A percentile compares a stretch with the other conserved stretches of the same genome.
Evolutionary conservation across 2,329 filamentous ascomycete species (phyloP).

Genomic region (Ascochyta lentis): DNA sequence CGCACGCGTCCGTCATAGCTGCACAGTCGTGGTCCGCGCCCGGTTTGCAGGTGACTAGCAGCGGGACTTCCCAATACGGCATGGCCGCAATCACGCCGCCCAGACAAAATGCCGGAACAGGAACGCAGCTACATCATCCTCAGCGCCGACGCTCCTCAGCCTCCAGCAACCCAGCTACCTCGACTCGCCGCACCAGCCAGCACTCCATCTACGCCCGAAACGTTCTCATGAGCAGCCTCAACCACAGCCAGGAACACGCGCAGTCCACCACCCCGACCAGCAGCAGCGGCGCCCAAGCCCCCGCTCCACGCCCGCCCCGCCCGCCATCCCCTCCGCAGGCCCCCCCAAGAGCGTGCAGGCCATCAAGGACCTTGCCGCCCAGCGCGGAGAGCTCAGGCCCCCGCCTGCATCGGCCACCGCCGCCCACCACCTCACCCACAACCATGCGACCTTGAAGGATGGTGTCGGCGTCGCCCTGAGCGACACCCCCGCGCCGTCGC

Average conservation of each 20-base stretch:
- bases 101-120: constrained; percentile 11
- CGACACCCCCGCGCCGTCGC: constrained; percentile 69
- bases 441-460: constrained; percentile 36
- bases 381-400: constrained; percentile 43
- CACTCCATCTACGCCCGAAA: constrained; percentile 59
- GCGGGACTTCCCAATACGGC: constrained; percentile 6
- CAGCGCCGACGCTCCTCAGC: constrained; percentile 30
- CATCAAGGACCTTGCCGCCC: constrained; percentile 31
- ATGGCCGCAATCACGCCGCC: constrained; percentile 26
- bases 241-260: constrained; percentile 30
- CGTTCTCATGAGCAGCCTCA: constrained; percentile 57
- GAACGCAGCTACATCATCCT: constrained; percentile 23
- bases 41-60: constrained; percentile 6
- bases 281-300: constrained; percentile 25
- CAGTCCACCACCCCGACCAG: constrained; percentile 18
- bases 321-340: constrained; percentile 19
- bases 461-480: constrained; percentile 63
- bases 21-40: constrained; percentile 9
- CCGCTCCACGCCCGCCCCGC: constrained; percentile 31
- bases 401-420: constrained; percentile 26
- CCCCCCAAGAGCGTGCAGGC: constrained; percentile 34
- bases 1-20: constrained; percentile 9
- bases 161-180: constrained; percentile 21
- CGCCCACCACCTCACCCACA: constrained; percentile 14
- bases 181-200: constrained; percentile 48